Evolutionary conservation across 2,329 filamentous ascomycete species (phyloP).

Genomic region (Alternaria gaisen): DNA sequence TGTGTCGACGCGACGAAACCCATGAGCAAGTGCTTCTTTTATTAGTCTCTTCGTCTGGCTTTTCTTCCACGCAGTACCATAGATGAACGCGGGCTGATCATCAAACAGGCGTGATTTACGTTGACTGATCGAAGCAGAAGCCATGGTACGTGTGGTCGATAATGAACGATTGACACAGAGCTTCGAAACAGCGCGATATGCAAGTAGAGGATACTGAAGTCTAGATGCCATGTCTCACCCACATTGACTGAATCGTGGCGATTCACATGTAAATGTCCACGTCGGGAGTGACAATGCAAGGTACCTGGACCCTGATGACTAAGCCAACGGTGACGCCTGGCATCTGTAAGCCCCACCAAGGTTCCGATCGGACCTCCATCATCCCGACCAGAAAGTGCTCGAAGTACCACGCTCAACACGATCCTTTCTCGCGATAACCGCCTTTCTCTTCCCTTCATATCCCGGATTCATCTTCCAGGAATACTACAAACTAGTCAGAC

Average conservation of each 20-base stretch:
- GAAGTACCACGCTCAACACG: constrained; percentile 7
- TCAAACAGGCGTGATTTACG: constrained; percentile 26
- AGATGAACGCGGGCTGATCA: constrained; percentile 61
- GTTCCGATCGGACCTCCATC: constrained; percentile 22
- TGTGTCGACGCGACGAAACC: constrained; percentile 79
- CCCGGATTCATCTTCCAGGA: too few relatives aligned
- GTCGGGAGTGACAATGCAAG: background rate
- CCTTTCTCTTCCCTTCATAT: background rate
- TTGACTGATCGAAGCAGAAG: constrained; percentile 20
- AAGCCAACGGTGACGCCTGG: constrained; percentile 15
- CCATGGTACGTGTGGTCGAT: constrained; percentile 25
- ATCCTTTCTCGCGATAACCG: background rate
- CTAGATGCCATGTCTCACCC: background rate
- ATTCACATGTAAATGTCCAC: background rate
- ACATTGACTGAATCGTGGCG: background rate
- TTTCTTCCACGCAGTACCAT: constrained; percentile 89
- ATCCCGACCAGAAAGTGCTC: constrained; percentile 24
- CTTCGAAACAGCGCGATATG: background rate
- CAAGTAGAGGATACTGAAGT: background rate
- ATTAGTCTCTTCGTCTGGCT: constrained; percentile 73
- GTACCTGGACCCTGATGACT: constrained; percentile 12
- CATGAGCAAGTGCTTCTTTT: constrained; percentile 70
- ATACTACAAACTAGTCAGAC: background rate
- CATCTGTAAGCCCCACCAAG: constrained; percentile 20
- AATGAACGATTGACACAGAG: background rate